phyloP scores from a whole-genome alignment of 2,329 filamentous ascomycete genomes.

The Emydomyces testavorans region DNA sequence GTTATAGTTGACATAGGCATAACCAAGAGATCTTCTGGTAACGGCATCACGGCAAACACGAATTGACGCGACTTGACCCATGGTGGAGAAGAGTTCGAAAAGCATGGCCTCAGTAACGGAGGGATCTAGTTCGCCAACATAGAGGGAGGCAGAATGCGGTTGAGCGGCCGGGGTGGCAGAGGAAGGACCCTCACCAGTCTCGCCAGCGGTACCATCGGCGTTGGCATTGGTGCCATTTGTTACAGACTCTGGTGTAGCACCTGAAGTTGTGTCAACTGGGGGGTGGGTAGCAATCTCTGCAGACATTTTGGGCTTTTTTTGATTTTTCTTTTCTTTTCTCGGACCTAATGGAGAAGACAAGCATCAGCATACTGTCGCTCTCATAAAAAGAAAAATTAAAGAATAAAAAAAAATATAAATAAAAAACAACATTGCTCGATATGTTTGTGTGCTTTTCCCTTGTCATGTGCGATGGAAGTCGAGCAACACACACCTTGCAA shows the following conservation, averaged over 20 bases:
- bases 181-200: constrained; percentile 36
- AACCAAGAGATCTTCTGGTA: constrained; percentile 94
- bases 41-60: constrained; percentile 99
- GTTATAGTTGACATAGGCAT: constrained; percentile 99
- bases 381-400: background rate
- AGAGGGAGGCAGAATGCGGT: constrained; percentile 92
- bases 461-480: constrained; percentile 5
- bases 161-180: constrained; percentile 62
- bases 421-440: background rate
- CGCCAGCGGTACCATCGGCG: constrained; percentile 29
- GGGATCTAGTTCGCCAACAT: constrained; percentile 95
- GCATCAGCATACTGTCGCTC: background rate
- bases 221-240: constrained; percentile 56
- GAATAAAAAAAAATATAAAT: constrained; percentile 1
- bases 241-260: constrained; percentile 41
- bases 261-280: constrained; percentile 50
- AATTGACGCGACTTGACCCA: constrained; percentile 96
- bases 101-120: constrained; percentile 99
- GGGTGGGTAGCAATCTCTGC: constrained; percentile 65
- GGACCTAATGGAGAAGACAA: constrained; percentile 8
- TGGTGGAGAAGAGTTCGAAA: constrained; percentile 99
- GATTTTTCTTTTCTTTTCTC: constrained; percentile 52
- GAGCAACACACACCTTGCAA: constrained; percentile 1
- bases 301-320: constrained; percentile 57
- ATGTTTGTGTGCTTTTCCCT: constrained; percentile 2